Evolutionary conservation across 1,139 yeast genomes (phyloP), one percentile per base, ranked within the genome.

Genomic region (Sugiyamaella grinbergsii): DNA sequence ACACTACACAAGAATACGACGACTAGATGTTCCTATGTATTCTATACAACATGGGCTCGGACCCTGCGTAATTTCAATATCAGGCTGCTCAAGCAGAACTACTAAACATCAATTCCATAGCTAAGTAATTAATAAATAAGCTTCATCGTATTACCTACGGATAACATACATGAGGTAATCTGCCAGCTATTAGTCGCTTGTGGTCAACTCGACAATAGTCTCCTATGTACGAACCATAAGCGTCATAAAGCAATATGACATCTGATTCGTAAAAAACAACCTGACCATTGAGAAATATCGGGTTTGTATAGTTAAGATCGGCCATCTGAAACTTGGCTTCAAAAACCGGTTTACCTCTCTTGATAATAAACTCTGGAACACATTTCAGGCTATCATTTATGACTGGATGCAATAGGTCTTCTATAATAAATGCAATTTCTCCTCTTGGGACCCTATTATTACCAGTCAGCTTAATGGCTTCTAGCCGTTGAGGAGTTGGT

Each of bases 381-480:
- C 23, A 13, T 13, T 22, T 29, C 26, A 32, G 20, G 8, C 40
- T 24, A 10, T 47, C 46, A 16, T 20, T 13, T n/a, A 29, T 11
- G 3, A 33, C 26, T 3, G 40, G 33, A 18, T 56, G 54, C 8
- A 46, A 46, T 22, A 62, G 49, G 46, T 65, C 60, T 10, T 58
- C 64, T 11, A 62, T 62, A 28, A 55, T 47, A 45, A 67, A 65
- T 20, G 59, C 49, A 32, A 53, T 39, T 43, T 66, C 69, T 3
- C 69, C 70, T 10, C 70, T 54, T 8, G 69, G 68, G 3, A 67
- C 60, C 34, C 54, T 54, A 5, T 59, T 59, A 41, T 62, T 66
- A 1, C 69, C 64, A 1, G 70, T 66, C 10, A 66, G 51, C 40
- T 65, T 62, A 49, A 66, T 55, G 2, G 64, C 69, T 45, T 65